Conservation (phyloP, 139 green algal species). For the Pseudopediastrum boryanum region DNA sequence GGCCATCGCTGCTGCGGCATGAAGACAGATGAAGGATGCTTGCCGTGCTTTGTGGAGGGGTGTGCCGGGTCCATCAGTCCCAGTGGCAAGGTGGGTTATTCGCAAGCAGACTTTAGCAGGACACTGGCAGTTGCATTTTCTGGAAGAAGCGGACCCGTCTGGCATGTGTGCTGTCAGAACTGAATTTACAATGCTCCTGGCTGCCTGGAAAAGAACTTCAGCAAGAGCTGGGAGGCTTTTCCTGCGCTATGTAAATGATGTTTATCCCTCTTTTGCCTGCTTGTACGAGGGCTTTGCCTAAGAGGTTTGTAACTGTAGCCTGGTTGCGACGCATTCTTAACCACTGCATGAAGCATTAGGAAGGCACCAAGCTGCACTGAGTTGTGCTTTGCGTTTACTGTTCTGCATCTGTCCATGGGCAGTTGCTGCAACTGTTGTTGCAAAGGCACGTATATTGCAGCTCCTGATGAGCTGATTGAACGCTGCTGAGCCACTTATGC, state of each 20-base stretch:
- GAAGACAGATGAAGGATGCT: not conserved
- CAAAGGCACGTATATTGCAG: not conserved
- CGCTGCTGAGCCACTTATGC: not conserved
- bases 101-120: not conserved
- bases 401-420: not conserved
- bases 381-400: not conserved
- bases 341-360: too few species aligned
- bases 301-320: too few species aligned
- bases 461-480: not conserved
- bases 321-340: too few species aligned
- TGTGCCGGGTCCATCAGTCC: constrained; percentile 1
- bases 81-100: not conserved
- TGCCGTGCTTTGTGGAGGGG: constrained; percentile 15
- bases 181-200: too few species aligned
- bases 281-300: too few species aligned
- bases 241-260: not conserved
- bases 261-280: not conserved
- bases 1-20: constrained; percentile 24
- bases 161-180: too few species aligned
- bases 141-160: too few species aligned
- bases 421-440: not conserved
- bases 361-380: not conserved
- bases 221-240: too few species aligned
- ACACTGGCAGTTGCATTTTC: too few species aligned
- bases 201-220: too few species aligned